Evolutionary conservation across 2,329 filamentous ascomycete species (phyloP).

Genomic region (Fusarium mundagurra): DNA sequence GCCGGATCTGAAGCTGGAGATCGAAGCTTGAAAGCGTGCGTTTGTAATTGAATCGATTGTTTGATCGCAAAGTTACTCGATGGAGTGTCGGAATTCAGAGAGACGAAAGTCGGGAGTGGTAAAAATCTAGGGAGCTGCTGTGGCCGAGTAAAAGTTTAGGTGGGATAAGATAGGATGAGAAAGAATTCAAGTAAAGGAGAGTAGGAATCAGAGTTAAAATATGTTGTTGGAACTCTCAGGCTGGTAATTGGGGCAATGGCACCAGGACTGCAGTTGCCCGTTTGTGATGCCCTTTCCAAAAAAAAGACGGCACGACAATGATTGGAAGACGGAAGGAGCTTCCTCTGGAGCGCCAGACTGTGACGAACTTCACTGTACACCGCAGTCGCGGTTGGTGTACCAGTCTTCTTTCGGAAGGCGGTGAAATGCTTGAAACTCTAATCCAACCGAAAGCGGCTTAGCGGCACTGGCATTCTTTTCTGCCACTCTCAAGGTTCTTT

Average conservation of each 20-base stretch:
- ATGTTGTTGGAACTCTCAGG: neutral
- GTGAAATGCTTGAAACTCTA: neutral
- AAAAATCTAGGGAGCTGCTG: neutral
- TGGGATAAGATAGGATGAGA: neutral
- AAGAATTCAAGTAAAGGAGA: neutral
- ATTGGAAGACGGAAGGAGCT: slow-evolving; percentile 24
- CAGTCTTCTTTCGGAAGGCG: slow-evolving; percentile 8
- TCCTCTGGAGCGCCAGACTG: slow-evolving; percentile 2
- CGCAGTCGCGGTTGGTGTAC: neutral
- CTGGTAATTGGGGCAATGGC: neutral
- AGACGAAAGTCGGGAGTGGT: neutral
- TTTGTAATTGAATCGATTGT: neutral
- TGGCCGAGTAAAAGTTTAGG: neutral
- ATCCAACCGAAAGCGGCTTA: neutral
- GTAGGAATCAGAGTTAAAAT: neutral
- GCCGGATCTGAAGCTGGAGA: neutral
- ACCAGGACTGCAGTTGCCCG: slow-evolving; percentile 1
- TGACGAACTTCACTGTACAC: slow-evolving; percentile 32
- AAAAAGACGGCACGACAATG: slow-evolving; percentile 31
- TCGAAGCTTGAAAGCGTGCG: neutral
- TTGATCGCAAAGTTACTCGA: neutral
- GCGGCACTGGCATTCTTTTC: slow-evolving; percentile 32
- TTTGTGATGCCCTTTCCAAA: slow-evolving; percentile 6
- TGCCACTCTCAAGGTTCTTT: slow-evolving; percentile 29
- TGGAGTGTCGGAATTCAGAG: neutral